These are phyloP conservation scores for Bocquillonia castaneifolia DNA, from an alignment of 441 rosid species.

Conservation along the genomic window DNA sequence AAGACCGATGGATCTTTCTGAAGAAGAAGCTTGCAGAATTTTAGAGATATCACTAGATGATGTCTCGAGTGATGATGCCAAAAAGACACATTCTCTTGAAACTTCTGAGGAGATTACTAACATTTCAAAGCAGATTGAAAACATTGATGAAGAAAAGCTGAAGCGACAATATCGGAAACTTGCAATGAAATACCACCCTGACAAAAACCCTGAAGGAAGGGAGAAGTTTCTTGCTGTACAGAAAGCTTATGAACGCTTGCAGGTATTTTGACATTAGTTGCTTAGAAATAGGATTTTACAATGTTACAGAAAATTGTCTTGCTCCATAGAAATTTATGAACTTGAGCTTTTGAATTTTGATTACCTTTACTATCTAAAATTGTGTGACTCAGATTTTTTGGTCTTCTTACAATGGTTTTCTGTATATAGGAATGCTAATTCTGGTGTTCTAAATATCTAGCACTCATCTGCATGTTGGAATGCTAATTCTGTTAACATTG, in stretches of 20 bases:
- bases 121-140: conserved; percentile 89
- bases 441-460: neutral
- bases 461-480: neutral
- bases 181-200: conserved; percentile 99
- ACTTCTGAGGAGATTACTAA: conserved; percentile 50
- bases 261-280: conserved; percentile 42
- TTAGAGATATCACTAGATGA: conserved; percentile 86
- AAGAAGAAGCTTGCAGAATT: conserved; percentile 97
- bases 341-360: neutral
- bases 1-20: conserved; percentile 98
- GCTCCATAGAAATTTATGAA: neutral
- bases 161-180: conserved; percentile 99
- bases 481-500: neutral
- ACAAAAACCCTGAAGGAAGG: conserved; percentile 99
- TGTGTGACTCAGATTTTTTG: neutral
- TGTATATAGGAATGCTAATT: neutral
- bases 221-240: conserved; percentile 98
- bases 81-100: conserved; percentile 37
- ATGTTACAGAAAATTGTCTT: neutral
- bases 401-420: neutral
- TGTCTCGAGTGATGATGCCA: conserved; percentile 51
- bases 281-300: neutral
- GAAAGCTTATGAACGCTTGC: conserved; percentile 98
- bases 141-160: conserved; percentile 98
- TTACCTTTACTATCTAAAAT: neutral